These are phyloP conservation scores for Chrysoporthe deuterocubensis DNA, from an alignment of 2,329 filamentous ascomycete species.

Conservation along the genomic window DNA sequence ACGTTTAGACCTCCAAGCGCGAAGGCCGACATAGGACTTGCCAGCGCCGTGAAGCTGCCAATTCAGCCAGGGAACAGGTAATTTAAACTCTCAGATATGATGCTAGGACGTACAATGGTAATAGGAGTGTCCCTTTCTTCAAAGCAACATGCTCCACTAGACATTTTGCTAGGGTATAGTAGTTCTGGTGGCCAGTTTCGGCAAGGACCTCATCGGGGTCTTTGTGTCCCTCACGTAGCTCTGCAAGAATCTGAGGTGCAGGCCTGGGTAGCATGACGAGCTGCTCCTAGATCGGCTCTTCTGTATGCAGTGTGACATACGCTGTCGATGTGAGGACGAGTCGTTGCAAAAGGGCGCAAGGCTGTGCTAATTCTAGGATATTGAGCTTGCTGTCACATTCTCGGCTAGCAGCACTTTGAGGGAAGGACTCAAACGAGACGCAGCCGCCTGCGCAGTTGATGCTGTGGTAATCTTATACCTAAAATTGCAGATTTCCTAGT, in stretches of 20 bases:
- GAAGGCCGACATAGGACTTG: conserved; percentile 24
- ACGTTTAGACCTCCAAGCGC: conserved; percentile 27
- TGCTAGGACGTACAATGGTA: conserved; percentile 30
- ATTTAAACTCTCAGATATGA: conserved; percentile 25
- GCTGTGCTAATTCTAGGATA: conserved; percentile 20
- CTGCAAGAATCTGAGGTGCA: conserved; percentile 16
- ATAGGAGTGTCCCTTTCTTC: conserved; percentile 20
- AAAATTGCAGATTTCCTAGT: not conserved
- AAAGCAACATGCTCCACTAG: conserved; percentile 27
- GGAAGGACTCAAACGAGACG: conserved; percentile 24
- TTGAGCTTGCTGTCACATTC: conserved; percentile 26
- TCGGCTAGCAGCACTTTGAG: conserved; percentile 23
- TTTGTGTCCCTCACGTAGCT: conserved; percentile 21
- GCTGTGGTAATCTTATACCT: conserved; percentile 24
- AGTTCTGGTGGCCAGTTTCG: conserved; percentile 28
- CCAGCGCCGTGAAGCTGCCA: conserved; percentile 28
- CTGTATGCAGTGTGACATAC: conserved; percentile 25
- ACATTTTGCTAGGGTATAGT: conserved; percentile 30
- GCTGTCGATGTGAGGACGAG: conserved; percentile 28
- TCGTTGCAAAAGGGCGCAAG: conserved; percentile 13
- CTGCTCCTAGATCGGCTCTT: conserved; percentile 27
- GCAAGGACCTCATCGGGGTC: conserved; percentile 10
- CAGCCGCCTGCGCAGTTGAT: conserved; percentile 29
- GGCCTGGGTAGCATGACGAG: conserved; percentile 19
- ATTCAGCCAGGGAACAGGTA: conserved; percentile 30